Evolutionary conservation across 202 grass and related monocot species (phyloP).

Genomic region (Zizania palustris): DNA sequence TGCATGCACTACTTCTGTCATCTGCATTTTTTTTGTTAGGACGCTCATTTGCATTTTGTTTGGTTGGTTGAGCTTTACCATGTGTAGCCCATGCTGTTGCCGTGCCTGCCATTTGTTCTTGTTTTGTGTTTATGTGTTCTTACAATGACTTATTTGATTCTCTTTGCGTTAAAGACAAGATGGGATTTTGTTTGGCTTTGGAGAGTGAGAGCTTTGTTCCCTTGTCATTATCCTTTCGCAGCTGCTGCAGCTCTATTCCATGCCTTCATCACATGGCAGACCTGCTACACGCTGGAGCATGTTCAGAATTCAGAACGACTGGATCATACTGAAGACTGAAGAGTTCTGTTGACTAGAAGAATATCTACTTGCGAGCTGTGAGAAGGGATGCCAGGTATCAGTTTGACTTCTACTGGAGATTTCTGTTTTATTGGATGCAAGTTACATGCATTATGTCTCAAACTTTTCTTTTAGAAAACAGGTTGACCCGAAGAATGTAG

Average conservation of each 20-base stretch:
- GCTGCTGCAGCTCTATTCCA: not conserved
- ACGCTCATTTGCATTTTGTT: not conserved
- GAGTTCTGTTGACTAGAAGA: slow-evolving; percentile 33
- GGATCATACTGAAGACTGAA: slow-evolving; percentile 33
- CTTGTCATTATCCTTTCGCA: slow-evolving; percentile 38
- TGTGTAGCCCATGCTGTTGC: not conserved
- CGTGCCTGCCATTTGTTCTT: not conserved
- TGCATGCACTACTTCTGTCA: not conserved
- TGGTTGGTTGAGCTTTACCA: not conserved
- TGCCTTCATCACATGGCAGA: slow-evolving; percentile 41
- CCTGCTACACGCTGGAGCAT: slow-evolving; percentile 36
- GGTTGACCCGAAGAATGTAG: too few species aligned
- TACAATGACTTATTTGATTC: slow-evolving; percentile 12
- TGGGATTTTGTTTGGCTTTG: not conserved
- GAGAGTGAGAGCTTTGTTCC: not conserved
- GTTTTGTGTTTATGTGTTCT: not conserved
- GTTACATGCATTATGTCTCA: not conserved
- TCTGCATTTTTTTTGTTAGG: not conserved
- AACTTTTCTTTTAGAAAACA: too few species aligned
- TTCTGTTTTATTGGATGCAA: not conserved
- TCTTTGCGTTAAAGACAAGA: slow-evolving; percentile 16
- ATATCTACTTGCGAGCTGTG: slow-evolving; percentile 47
- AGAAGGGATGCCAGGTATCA: slow-evolving; percentile 37
- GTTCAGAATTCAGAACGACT: slow-evolving; percentile 44
- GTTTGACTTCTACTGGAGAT: slow-evolving; percentile 44